These are phyloP conservation scores for Viola odorata DNA, from an alignment of 345 rosid species.

Conservation along the genomic window DNA sequence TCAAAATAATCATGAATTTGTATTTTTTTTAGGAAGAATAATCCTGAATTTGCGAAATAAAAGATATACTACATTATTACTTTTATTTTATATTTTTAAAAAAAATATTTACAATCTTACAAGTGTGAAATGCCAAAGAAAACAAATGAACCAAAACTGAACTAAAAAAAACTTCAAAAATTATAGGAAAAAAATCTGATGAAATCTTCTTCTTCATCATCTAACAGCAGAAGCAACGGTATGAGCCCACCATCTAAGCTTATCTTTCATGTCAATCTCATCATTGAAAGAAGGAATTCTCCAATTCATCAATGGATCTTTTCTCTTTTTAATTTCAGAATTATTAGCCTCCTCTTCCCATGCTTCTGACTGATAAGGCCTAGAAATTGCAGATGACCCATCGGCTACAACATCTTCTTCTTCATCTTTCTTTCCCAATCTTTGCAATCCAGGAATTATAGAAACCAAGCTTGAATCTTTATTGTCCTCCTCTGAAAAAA, in stretches of 20 bases:
- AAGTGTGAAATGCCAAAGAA: too few species aligned
- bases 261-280: conserved; percentile 57
- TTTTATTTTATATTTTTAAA: too few species aligned
- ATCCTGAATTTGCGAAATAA: too few species aligned
- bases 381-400: conserved; percentile 26
- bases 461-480: conserved; percentile 57
- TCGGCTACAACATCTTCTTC: conserved; percentile 9
- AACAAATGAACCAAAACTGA: too few species aligned
- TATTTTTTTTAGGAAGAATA: too few species aligned
- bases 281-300: conserved; percentile 43
- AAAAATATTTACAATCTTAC: too few species aligned
- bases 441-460: conserved; percentile 69
- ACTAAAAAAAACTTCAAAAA: too few species aligned
- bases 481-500: conserved; percentile 64
- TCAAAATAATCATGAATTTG: too few species aligned
- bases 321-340: conserved; percentile 29
- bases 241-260: conserved; percentile 70
- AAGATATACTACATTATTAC: too few species aligned
- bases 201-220: conserved; percentile 12
- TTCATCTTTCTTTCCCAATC: conserved; percentile 35
- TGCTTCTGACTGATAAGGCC: conserved; percentile 86
- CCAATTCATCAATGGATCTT: conserved; percentile 49
- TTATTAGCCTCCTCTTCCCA: conserved; percentile 39
- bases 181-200: too few species aligned
- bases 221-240: conserved; percentile 58